Conservation (phyloP, 306 rosid genomes). For the Quercus wislizeni region DNA sequence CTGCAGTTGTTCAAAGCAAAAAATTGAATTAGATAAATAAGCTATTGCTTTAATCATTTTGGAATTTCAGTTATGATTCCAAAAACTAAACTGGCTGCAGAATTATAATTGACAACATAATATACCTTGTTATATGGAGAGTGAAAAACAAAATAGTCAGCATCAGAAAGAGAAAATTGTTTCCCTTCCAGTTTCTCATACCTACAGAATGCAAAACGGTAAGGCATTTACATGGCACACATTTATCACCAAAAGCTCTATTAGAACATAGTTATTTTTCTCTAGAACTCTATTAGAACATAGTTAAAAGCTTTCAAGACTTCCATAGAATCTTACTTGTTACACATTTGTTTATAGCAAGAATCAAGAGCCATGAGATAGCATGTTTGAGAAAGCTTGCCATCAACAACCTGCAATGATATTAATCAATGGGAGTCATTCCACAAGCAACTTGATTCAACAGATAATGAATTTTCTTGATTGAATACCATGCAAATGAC, state of each 20-base stretch:
- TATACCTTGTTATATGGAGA: slow-evolving; percentile 98
- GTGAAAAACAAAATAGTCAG: slow-evolving; percentile 78
- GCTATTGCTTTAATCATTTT: slow-evolving; percentile 14
- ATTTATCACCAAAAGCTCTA: neutral
- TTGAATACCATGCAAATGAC: neutral
- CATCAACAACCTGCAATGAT: slow-evolving; percentile 82
- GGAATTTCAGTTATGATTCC: neutral
- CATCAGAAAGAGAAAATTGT: slow-evolving; percentile 73
- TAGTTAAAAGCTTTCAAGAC: neutral
- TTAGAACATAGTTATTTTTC: neutral
- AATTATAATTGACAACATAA: slow-evolving; percentile 9
- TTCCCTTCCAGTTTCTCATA: slow-evolving; percentile 79
- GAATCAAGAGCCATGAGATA: slow-evolving; percentile 93
- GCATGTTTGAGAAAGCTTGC: slow-evolving; percentile 97
- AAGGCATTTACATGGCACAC: slow-evolving; percentile 10
- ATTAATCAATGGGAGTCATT: slow-evolving; percentile 6
- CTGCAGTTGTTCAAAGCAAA: slow-evolving; percentile 47
- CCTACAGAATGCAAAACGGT: slow-evolving; percentile 46
- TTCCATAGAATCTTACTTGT: slow-evolving; percentile 54
- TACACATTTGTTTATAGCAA: slow-evolving; percentile 72
- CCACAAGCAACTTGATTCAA: slow-evolving; percentile 26
- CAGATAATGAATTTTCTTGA: neutral
- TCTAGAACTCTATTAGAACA: neutral
- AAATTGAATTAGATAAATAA: neutral
- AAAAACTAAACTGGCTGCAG: neutral